Evolutionary conservation across 2,329 filamentous ascomycete genomes (phyloP).

Genomic region (Cladosporium sphaerospermum): DNA sequence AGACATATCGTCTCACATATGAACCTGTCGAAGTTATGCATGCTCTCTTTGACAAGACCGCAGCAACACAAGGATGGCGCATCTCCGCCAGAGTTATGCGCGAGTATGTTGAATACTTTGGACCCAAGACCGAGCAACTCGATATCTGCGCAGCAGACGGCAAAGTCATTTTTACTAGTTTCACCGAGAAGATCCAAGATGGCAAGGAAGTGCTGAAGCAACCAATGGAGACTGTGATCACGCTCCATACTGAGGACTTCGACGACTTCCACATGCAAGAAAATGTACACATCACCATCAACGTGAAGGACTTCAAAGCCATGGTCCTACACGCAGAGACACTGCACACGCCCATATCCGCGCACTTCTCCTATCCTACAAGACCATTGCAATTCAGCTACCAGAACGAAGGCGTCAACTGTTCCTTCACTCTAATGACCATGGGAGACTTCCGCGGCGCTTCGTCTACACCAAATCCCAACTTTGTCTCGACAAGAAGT

Average conservation of each 20-base stretch:
- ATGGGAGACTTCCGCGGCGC: constrained; percentile 55
- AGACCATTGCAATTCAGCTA: constrained; percentile 70
- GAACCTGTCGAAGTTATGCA: constrained; percentile 68
- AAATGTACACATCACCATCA: constrained; percentile 71
- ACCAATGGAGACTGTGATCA: constrained; percentile 72
- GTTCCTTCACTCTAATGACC: constrained; percentile 78
- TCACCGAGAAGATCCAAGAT: constrained; percentile 70
- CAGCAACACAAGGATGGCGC: constrained; percentile 63
- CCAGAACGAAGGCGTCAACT: constrained; percentile 59
- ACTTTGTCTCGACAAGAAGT: constrained; percentile 34
- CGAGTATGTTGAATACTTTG: constrained; percentile 74
- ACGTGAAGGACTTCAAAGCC: constrained; percentile 75
- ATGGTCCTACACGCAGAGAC: constrained; percentile 70
- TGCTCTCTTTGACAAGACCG: constrained; percentile 64
- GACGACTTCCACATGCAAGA: constrained; percentile 68
- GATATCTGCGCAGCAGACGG: constrained; percentile 68
- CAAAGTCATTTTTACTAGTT: constrained; percentile 69
- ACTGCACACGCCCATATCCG: constrained; percentile 59
- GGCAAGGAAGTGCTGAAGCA: constrained; percentile 71
- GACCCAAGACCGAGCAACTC: constrained; percentile 71
- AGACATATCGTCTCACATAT: constrained; percentile 70
- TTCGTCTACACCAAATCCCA: constrained; percentile 30
- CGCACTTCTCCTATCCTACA: constrained; percentile 64
- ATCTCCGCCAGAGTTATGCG: constrained; percentile 65
- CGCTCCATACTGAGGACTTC: constrained; percentile 70